These are phyloP conservation scores for Blastobotrys robertii DNA, from an alignment of 805 yeast species.

Conservation along the genomic window DNA sequence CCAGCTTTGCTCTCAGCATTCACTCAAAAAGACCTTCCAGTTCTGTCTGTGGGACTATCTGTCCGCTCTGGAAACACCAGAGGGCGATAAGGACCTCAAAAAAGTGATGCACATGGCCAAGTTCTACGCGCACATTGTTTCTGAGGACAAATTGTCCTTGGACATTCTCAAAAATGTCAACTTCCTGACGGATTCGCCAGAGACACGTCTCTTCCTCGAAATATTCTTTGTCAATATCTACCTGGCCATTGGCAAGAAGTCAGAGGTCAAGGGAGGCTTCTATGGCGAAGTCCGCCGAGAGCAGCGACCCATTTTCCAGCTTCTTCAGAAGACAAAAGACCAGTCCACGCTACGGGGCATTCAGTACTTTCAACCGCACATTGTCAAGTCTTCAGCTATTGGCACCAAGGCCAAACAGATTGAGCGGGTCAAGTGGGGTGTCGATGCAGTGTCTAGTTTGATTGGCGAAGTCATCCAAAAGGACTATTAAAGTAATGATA, in stretches of 20 bases:
- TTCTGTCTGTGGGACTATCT: constrained; percentile 83
- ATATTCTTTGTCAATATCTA: constrained; percentile 59
- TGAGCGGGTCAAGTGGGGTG: constrained; percentile 59
- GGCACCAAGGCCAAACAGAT: constrained; percentile 42
- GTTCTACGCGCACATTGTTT: constrained; percentile 66
- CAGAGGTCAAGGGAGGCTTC: constrained; percentile 22
- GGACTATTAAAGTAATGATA: neutral
- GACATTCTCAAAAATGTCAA: constrained; percentile 67
- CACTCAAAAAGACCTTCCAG: constrained; percentile 74
- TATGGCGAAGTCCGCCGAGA: constrained; percentile 29
- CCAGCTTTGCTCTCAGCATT: constrained; percentile 62
- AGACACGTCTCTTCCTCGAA: constrained; percentile 62
- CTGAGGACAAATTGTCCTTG: constrained; percentile 63
- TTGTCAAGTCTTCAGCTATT: constrained; percentile 36
- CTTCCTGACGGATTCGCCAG: constrained; percentile 54
- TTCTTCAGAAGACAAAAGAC: constrained; percentile 46
- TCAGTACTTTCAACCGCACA: constrained; percentile 41
- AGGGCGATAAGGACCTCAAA: constrained; percentile 47
- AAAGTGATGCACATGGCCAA: constrained; percentile 65
- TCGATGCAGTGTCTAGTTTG: constrained; percentile 31
- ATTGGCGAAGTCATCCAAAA: constrained; percentile 30
- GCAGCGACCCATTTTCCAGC: constrained; percentile 40
- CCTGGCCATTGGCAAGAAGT: constrained; percentile 41
- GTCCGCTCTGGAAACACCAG: constrained; percentile 47
- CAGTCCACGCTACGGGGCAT: constrained; percentile 56